phyloP scores from a whole-genome alignment of 2,329 filamentous ascomycete genomes.

The Alternaria gansuensis region DNA sequence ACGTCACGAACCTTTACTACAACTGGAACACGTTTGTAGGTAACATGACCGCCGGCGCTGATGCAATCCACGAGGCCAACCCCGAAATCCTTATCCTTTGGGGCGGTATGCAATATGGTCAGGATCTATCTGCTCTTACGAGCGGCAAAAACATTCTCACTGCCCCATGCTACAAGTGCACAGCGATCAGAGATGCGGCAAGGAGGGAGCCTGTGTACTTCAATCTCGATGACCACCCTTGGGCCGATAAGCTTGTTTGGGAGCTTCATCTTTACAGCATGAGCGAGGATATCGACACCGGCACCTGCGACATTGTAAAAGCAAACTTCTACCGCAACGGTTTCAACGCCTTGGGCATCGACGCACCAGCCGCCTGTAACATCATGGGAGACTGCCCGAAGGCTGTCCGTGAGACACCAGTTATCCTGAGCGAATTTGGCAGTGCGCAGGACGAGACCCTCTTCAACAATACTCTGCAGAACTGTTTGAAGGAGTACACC shows the following conservation, averaged over 20 bases:
- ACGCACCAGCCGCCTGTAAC: conserved; percentile 49
- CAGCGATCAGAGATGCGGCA: conserved; percentile 54
- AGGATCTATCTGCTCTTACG: conserved; percentile 59
- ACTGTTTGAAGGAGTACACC: conserved; percentile 59
- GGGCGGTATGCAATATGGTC: conserved; percentile 64
- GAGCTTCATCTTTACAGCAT: conserved; percentile 66
- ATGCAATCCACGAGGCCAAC: conserved; percentile 62
- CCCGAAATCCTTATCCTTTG: conserved; percentile 64
- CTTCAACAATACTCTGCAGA: conserved; percentile 58
- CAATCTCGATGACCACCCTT: conserved; percentile 57
- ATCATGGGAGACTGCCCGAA: conserved; percentile 47
- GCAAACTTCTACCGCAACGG: conserved; percentile 61
- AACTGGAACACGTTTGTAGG: conserved; percentile 47
- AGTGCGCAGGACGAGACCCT: conserved; percentile 51
- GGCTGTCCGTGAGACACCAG: conserved; percentile 49
- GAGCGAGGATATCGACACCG: conserved; percentile 54
- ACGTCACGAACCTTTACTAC: conserved; percentile 40
- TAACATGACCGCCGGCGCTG: conserved; percentile 60
- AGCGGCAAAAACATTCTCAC: conserved; percentile 52
- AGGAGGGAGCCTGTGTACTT: conserved; percentile 58
- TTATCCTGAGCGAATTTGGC: conserved; percentile 53
- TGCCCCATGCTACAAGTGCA: conserved; percentile 54
- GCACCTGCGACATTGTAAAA: conserved; percentile 59
- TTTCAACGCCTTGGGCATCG: conserved; percentile 58
- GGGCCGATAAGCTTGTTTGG: conserved; percentile 67